phyloP scores from a whole-genome alignment of 2,329 filamentous ascomycete genomes.

The Aspergillus ibericus region DNA sequence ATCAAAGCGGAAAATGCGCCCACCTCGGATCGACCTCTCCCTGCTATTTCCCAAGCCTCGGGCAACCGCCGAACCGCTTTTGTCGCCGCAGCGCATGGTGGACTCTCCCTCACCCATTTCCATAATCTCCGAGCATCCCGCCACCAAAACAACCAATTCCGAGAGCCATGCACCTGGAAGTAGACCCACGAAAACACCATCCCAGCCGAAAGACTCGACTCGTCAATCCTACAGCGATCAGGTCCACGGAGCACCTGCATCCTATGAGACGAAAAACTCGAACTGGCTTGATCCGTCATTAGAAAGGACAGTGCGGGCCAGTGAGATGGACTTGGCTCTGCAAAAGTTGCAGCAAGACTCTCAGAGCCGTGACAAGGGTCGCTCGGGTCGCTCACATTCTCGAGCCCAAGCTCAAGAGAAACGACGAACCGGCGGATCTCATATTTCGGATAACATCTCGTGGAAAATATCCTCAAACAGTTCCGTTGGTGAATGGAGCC shows the following conservation, averaged over 20 bases:
- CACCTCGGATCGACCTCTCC: slow-evolving; percentile 44
- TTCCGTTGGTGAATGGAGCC: slow-evolving; percentile 26
- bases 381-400: slow-evolving; percentile 27
- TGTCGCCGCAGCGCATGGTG: slow-evolving; percentile 45
- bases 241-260: slow-evolving; percentile 14
- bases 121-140: slow-evolving; percentile 33
- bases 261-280: slow-evolving; percentile 21
- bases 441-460: slow-evolving; percentile 18
- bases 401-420: slow-evolving; percentile 26
- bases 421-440: slow-evolving; percentile 18
- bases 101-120: slow-evolving; percentile 43
- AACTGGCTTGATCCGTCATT: slow-evolving; percentile 28
- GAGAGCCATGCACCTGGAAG: slow-evolving; percentile 21
- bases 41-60: slow-evolving; percentile 44
- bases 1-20: slow-evolving; percentile 41
- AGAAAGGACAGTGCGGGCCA: slow-evolving; percentile 33
- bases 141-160: slow-evolving; percentile 20
- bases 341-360: slow-evolving; percentile 25
- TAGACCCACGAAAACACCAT: slow-evolving; percentile 30
- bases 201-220: slow-evolving; percentile 12
- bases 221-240: slow-evolving; percentile 17
- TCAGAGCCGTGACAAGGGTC: slow-evolving; percentile 11
- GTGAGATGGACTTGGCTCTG: slow-evolving; percentile 35
- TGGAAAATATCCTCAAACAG: slow-evolving; percentile 23
- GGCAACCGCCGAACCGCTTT: slow-evolving; percentile 31